Evolutionary conservation across 345 rosid species (phyloP).

Genomic region (Ricinus communis): DNA sequence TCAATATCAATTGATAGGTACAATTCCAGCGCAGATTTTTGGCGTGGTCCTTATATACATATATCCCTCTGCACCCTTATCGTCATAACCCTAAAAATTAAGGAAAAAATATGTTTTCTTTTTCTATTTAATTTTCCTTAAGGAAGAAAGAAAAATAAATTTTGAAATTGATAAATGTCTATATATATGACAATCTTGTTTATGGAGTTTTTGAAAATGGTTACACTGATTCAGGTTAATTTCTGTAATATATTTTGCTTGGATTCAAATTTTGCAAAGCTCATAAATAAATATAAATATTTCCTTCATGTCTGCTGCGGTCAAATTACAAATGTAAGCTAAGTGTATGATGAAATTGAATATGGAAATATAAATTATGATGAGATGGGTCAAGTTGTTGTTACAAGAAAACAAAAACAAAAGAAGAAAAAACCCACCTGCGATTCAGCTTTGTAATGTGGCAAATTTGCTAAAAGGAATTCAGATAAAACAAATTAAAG

Average conservation of each 20-base stretch:
- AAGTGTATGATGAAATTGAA: not conserved
- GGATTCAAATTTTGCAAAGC: too few relatives aligned
- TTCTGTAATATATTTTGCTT: too few relatives aligned
- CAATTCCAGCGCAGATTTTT: slow-evolving; percentile 39
- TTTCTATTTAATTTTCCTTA: too few relatives aligned
- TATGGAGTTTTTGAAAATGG: too few relatives aligned
- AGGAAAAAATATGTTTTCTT: not conserved
- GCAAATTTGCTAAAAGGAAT: not conserved
- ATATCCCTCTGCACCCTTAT: not conserved
- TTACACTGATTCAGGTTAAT: too few relatives aligned
- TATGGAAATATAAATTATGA: not conserved
- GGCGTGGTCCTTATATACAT: slow-evolving; percentile 25
- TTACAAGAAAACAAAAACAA: not conserved
- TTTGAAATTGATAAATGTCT: too few relatives aligned
- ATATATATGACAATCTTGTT: not conserved
- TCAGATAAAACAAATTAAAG: slow-evolving; percentile 9
- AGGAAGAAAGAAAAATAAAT: too few relatives aligned
- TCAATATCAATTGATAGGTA: slow-evolving; percentile 39
- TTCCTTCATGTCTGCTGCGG: too few relatives aligned
- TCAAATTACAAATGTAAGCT: too few relatives aligned
- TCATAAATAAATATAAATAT: too few relatives aligned
- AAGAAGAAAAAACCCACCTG: not conserved
- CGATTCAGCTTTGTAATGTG: slow-evolving; percentile 2
- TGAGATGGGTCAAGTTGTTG: not conserved
- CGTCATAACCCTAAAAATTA: not conserved